Evolutionary conservation across 345 rosid genomes (phyloP).

Genomic region (Diplotaxis tenuifolia): DNA sequence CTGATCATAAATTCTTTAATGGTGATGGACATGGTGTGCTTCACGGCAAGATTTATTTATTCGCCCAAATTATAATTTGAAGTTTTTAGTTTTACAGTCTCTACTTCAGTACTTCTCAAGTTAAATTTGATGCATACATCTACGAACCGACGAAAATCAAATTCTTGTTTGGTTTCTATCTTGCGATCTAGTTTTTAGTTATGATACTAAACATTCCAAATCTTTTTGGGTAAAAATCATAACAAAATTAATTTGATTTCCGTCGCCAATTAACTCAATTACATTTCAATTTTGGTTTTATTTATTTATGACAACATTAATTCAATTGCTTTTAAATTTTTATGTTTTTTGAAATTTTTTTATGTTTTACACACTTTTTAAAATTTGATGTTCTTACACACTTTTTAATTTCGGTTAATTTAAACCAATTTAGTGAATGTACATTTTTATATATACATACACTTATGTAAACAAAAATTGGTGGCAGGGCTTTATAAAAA

Average conservation of each 20-base stretch:
- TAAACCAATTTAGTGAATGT: not conserved
- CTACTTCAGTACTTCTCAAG: too few relatives aligned
- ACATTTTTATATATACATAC: not conserved
- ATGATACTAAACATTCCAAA: too few relatives aligned
- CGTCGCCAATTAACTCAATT: too few relatives aligned
- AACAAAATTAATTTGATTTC: too few relatives aligned
- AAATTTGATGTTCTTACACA: too few relatives aligned
- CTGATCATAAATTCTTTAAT: constrained; percentile 37
- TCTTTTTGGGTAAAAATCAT: too few relatives aligned
- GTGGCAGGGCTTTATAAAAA: constrained; percentile 19
- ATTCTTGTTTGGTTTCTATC: not conserved
- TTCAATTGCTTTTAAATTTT: not conserved
- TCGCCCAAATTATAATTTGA: too few relatives aligned
- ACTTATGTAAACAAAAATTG: not conserved
- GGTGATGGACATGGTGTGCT: not conserved
- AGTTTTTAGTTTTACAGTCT: too few relatives aligned
- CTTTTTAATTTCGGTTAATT: not conserved
- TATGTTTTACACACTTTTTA: too few relatives aligned
- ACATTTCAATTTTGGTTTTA: not conserved
- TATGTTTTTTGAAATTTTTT: too few relatives aligned
- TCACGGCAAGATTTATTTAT: constrained; percentile 1
- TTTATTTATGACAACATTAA: not conserved
- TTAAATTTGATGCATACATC: too few relatives aligned
- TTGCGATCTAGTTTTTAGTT: too few relatives aligned
- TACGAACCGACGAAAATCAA: not conserved